Evolutionary conservation across 192 early-diverging fungal genomes (phyloP).

Genomic region (Endogone sp.): DNA sequence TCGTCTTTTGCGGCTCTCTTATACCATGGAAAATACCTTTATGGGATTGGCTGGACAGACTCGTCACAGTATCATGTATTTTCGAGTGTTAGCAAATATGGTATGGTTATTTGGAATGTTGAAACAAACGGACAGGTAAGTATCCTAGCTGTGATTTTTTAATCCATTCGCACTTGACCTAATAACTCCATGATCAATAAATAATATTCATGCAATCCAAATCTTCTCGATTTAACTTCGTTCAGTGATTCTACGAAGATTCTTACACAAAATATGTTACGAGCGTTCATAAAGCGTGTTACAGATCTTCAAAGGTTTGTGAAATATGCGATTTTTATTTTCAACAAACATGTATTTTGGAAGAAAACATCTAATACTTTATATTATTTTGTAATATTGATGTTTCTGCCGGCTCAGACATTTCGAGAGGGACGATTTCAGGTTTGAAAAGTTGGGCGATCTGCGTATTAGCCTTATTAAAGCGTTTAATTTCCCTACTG

Average conservation of each 20-base stretch:
- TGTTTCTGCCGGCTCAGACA: too few species aligned
- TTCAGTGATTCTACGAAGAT: conserved; percentile 18
- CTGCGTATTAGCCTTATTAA: conserved; percentile 28
- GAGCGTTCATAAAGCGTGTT: conserved; percentile 31
- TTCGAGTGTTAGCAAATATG: conserved; percentile 46
- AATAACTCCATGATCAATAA: too few species aligned
- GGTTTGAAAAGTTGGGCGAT: conserved; percentile 18
- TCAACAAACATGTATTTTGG: too few species aligned
- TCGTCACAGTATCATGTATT: conserved; percentile 35
- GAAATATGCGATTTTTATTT: conserved; percentile 10
- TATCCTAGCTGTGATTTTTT: not conserved
- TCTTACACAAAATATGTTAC: conserved; percentile 36
- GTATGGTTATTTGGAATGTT: conserved; percentile 47
- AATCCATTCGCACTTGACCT: not conserved
- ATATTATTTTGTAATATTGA: too few species aligned
- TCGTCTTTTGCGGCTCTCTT: conserved; percentile 37
- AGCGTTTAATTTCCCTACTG: conserved; percentile 30
- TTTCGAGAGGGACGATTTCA: conserved; percentile 12
- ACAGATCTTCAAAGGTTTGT: conserved; percentile 29
- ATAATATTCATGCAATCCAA: not conserved
- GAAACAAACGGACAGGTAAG: conserved; percentile 33
- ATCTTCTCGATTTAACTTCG: not conserved
- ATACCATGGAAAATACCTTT: conserved; percentile 47
- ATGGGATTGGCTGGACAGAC: conserved; percentile 36
- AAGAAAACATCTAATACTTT: too few species aligned